Evolutionary conservation across 2,329 filamentous ascomycete species (phyloP).

Genomic region (Colletotrichum orbiculare): DNA sequence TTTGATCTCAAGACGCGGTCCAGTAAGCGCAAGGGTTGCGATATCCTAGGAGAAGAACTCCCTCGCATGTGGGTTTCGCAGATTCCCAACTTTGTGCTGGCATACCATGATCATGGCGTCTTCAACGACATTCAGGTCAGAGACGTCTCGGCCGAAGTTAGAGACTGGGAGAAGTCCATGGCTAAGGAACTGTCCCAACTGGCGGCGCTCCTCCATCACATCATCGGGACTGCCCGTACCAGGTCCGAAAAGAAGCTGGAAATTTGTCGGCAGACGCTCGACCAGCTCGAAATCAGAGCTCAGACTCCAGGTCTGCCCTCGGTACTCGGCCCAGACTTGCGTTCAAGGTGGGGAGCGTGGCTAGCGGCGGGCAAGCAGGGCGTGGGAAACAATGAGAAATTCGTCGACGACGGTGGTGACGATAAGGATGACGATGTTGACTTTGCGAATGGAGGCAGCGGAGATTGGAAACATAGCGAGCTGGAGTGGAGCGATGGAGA

Average conservation of each 20-base stretch:
- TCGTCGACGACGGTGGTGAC: not conserved
- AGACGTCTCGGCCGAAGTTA: conserved; percentile 45
- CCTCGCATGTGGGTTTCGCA: conserved; percentile 56
- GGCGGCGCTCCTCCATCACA: conserved; percentile 39
- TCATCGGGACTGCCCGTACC: conserved; percentile 22
- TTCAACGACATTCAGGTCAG: conserved; percentile 51
- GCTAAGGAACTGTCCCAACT: conserved; percentile 45
- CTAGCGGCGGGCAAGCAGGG: not conserved
- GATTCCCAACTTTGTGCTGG: conserved; percentile 52
- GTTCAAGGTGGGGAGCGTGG: conserved; percentile 18
- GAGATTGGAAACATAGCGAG: not conserved
- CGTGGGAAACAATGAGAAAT: not conserved
- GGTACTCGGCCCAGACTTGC: conserved; percentile 9
- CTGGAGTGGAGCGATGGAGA: conserved; percentile 18
- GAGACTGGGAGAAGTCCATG: conserved; percentile 50
- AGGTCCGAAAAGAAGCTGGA: conserved; percentile 20
- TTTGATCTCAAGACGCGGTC: conserved; percentile 60
- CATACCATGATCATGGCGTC: conserved; percentile 49
- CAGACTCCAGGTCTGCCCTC: conserved; percentile 18
- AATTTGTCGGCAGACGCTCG: conserved; percentile 11
- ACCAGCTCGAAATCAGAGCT: conserved; percentile 1
- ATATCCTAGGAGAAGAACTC: conserved; percentile 49
- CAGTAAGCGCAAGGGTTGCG: conserved; percentile 38
- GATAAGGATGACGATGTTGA: not conserved
- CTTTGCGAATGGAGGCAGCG: too few relatives aligned